These are phyloP conservation scores for Carallia pectinifolia DNA, from an alignment of 345 rosid species.

Conservation along the genomic window DNA sequence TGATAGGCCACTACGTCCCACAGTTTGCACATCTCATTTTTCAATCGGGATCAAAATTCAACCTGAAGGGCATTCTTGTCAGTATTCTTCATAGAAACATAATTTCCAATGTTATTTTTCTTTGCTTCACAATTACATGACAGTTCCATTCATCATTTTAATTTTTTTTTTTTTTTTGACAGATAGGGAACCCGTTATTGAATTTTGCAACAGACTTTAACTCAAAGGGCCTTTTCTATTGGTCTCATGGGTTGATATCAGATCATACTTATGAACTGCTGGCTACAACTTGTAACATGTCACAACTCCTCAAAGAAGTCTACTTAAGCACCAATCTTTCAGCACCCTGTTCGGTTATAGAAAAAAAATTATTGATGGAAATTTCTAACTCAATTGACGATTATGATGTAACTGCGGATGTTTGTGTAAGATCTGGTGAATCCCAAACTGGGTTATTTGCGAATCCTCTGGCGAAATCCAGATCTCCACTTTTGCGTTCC, in stretches of 20 bases:
- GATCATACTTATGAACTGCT: conserved; percentile 37
- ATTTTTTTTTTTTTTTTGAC: background rate
- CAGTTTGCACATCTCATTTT: conserved; percentile 44
- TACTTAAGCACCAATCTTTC: background rate
- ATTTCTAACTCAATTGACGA: background rate
- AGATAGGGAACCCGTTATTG: conserved; percentile 52
- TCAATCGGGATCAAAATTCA: conserved; percentile 30
- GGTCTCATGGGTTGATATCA: conserved; percentile 61
- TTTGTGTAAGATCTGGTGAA: too few relatives aligned
- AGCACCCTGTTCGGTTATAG: conserved; percentile 25
- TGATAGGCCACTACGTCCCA: conserved; percentile 52
- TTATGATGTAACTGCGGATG: too few relatives aligned
- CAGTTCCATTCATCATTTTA: too few relatives aligned
- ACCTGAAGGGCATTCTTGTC: conserved; percentile 46
- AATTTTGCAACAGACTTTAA: conserved; percentile 44
- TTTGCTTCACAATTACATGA: background rate
- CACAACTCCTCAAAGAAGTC: conserved; percentile 30
- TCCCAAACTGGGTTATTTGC: too few relatives aligned
- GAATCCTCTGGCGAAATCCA: too few relatives aligned
- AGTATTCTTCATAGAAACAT: conserved; percentile 12
- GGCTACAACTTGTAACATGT: conserved; percentile 31
- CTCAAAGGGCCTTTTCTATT: conserved; percentile 33
- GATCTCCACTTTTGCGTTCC: too few relatives aligned
- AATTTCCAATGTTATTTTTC: background rate
- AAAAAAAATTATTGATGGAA: conserved; percentile 17